phyloP scores from a whole-genome alignment of 352 stramenopile species.

The Phytophthora fragariaefolia region DNA sequence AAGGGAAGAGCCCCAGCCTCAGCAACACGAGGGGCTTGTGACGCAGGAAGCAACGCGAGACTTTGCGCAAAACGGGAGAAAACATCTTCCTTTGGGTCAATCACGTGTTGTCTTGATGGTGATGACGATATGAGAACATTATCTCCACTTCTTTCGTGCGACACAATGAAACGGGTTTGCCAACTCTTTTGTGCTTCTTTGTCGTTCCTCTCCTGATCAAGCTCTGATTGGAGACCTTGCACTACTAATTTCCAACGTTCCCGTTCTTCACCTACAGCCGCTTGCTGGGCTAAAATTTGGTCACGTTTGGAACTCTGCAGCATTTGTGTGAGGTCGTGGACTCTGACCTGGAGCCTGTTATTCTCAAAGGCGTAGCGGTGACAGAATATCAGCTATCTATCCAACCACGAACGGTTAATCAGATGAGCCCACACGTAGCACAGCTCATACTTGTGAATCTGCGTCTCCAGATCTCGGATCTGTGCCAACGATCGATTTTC shows the following conservation, averaged over 20 bases:
- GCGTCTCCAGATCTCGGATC: constrained; percentile 69
- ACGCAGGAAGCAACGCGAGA: constrained; percentile 67
- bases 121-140: constrained; percentile 5
- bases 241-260: constrained; percentile 50
- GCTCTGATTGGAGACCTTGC: constrained; percentile 45
- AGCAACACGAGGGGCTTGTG: constrained; percentile 48
- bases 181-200: constrained; percentile 73
- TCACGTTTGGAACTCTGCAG: constrained; percentile 70
- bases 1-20: constrained; percentile 69
- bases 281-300: constrained; percentile 60
- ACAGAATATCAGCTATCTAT: neutral
- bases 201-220: constrained; percentile 71
- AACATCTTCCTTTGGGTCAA: constrained; percentile 56
- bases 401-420: neutral
- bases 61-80: constrained; percentile 78
- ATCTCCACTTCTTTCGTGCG: constrained; percentile 3
- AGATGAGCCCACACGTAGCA: neutral
- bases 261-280: constrained; percentile 57
- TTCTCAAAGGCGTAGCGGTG: neutral
- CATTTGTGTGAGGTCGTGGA: constrained; percentile 59
- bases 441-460: constrained; percentile 70
- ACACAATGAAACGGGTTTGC: constrained; percentile 53
- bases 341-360: constrained; percentile 58
- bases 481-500: constrained; percentile 67
- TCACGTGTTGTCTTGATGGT: constrained; percentile 2